Evolutionary conservation across 2,329 filamentous ascomycete genomes (phyloP).

Genomic region (Aspergillus uvarum): DNA sequence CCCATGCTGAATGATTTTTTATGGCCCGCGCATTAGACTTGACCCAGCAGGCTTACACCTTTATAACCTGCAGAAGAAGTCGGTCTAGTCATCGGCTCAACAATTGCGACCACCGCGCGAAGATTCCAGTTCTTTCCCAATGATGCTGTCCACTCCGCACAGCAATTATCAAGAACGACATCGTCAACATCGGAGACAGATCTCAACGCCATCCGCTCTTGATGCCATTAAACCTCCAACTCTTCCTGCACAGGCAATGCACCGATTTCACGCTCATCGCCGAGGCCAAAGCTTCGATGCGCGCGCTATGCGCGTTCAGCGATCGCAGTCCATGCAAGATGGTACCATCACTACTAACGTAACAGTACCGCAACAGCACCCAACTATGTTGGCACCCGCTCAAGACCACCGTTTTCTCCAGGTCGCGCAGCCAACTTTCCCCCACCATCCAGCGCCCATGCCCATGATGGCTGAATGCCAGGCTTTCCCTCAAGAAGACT

Average conservation of each 20-base stretch:
- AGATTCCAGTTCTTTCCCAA: constrained; percentile 32
- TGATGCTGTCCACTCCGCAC: constrained; percentile 77
- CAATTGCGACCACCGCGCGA: constrained; percentile 20
- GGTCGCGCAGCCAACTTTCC: constrained; percentile 60
- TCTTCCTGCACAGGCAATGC: constrained; percentile 58
- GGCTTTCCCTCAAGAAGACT: constrained; percentile 31
- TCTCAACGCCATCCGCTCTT: constrained; percentile 77
- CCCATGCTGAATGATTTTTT: constrained; percentile 1
- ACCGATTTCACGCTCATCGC: constrained; percentile 63
- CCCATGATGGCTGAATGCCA: constrained; percentile 29
- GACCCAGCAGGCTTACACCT: constrained; percentile 18
- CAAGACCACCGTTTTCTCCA: constrained; percentile 82
- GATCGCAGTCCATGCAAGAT: constrained; percentile 49
- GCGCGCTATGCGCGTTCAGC: constrained; percentile 57
- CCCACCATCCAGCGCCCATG: constrained; percentile 32
- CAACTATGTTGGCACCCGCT: constrained; percentile 85
- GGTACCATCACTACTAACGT: constrained; percentile 55
- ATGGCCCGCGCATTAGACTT: constrained; percentile 8
- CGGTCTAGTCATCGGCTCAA: constrained; percentile 44
- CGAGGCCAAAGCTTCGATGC: constrained; percentile 83
- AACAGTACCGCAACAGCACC: constrained; percentile 60
- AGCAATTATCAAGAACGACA: constrained; percentile 72
- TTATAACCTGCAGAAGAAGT: constrained; percentile 20
- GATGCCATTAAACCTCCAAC: constrained; percentile 70
- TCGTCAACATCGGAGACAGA: constrained; percentile 79